Conservation (phyloP, 2,329 filamentous ascomycete species). For the Alternaria sp. region DNA sequence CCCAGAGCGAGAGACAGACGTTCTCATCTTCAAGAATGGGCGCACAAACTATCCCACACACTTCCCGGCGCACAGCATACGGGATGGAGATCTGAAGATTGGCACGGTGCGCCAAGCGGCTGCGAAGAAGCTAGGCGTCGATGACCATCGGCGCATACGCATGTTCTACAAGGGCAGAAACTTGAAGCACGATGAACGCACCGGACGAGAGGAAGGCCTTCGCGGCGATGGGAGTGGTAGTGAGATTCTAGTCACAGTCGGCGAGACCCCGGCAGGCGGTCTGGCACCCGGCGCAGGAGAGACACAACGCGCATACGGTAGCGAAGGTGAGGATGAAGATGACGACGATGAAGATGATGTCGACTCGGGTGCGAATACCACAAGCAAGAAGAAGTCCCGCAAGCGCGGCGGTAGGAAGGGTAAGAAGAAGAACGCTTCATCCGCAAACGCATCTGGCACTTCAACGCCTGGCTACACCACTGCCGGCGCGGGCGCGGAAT, state of each 20-base stretch:
- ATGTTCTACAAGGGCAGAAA: conserved; percentile 78
- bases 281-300: conserved; percentile 51
- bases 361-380: conserved; percentile 39
- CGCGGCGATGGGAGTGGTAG: conserved; percentile 64
- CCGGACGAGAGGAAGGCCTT: conserved; percentile 67
- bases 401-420: conserved; percentile 52
- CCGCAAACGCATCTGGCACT: conserved; percentile 53
- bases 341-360: conserved; percentile 44
- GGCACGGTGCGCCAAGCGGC: conserved; percentile 73
- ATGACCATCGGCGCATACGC: conserved; percentile 67
- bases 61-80: conserved; percentile 79
- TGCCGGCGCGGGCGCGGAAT: conserved; percentile 46
- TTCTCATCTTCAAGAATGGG: conserved; percentile 75
- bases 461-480: conserved; percentile 53
- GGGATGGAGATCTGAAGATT: conserved; percentile 74
- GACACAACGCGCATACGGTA: conserved; percentile 31
- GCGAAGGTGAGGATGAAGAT: conserved; percentile 52
- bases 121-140: conserved; percentile 71
- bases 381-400: conserved; percentile 46
- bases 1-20: conserved; percentile 68
- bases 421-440: conserved; percentile 56
- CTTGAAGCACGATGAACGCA: conserved; percentile 69
- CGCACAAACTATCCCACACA: conserved; percentile 72
- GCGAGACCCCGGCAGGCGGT: conserved; percentile 58
- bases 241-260: conserved; percentile 68